phyloP scores from a whole-genome alignment of 139 green algal genomes.

The Desmodesmus armatus region DNA sequence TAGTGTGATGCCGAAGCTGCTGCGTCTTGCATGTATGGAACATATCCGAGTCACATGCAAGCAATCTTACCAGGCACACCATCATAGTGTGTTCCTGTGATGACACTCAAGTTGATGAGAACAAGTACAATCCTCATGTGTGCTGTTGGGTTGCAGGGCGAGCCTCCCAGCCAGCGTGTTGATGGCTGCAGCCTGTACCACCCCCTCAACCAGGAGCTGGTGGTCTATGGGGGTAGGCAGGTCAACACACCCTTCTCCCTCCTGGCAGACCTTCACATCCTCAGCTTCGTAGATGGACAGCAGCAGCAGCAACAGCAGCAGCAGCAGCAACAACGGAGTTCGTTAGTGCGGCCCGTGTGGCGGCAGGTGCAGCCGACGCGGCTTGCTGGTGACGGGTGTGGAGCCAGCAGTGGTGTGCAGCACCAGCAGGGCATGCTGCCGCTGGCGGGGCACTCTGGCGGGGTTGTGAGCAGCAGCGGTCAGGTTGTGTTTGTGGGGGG shows the following conservation, averaged over 20 bases:
- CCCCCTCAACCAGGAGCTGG: background rate
- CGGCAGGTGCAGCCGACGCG: background rate
- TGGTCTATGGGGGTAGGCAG: slow-evolving; percentile 35
- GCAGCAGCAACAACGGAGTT: background rate
- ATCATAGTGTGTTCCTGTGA: no score
- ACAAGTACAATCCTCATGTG: background rate
- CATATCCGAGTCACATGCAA: no score
- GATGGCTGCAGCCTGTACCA: slow-evolving; percentile 19
- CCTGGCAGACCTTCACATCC: slow-evolving; percentile 23
- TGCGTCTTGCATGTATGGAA: no score
- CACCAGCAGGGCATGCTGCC: slow-evolving; percentile 2
- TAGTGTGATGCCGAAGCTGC: no score
- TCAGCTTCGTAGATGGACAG: background rate
- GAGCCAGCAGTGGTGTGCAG: background rate
- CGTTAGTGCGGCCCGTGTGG: background rate
- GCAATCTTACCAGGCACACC: no score
- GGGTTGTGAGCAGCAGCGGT: background rate
- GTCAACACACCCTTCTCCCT: background rate
- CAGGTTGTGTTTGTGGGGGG: slow-evolving; percentile 17
- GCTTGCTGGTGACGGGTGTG: background rate
- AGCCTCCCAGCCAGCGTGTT: background rate
- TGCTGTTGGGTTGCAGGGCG: slow-evolving; percentile 11
- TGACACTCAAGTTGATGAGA: background rate
- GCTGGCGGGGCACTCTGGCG: slow-evolving; percentile 17
- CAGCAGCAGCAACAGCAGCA: slow-evolving; percentile 15